Evolutionary conservation across 2,329 filamentous ascomycete genomes (phyloP), one percentile per base, ranked within the genome.

Genomic region (Pseudohalonectria lignicola): DNA sequence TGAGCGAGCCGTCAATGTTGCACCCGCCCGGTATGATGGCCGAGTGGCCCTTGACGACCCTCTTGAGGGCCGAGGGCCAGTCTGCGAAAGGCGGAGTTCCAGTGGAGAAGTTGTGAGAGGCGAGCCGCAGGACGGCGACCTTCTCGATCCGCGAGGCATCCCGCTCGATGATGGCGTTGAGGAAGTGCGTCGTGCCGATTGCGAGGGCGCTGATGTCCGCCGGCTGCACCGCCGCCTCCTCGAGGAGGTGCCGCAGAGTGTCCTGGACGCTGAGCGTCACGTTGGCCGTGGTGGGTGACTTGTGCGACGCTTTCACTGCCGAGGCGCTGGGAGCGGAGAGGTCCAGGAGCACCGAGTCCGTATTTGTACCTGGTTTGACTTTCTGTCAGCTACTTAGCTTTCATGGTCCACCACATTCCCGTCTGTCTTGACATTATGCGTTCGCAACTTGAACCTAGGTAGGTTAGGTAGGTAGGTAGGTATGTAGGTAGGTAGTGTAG

Each of bases 161-260:
- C 31, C 65, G 57, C 49, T 76, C 69, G 1, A 76, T 59, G 3
- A 76, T 67, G 8, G 71, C 71, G 42, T 76, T 77, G 46, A 76
- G 62, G 45, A 76, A 76, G 42, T 76, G 71, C 1, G 72, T 76
- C 1, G 67, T 71, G 37, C 69, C 69, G 43, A 74, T 70, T 3
- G 67, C 69, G 12, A 73, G 62, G 42, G 63, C 66, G 12, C 64
- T 61, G 15, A 74, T 56, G 5, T 61, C 49, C 0, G 51, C 47
- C 1, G 61, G 56, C 30, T 48, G 42, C 3, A 20, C 17, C 15
- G 17, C 39, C 13, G 56, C 49, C 1, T 52, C 47, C 13, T 52
- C 36, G 42, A 72, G 59, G 57, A 71, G 65, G 18, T 54, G 51
- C 5, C 51, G 54, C 39, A 72, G 64, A 29, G 61, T 62, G 34